These are phyloP conservation scores for Licmophora abbreviata DNA, from an alignment of 108 stramenopile genomes.

Conservation along the genomic window DNA sequence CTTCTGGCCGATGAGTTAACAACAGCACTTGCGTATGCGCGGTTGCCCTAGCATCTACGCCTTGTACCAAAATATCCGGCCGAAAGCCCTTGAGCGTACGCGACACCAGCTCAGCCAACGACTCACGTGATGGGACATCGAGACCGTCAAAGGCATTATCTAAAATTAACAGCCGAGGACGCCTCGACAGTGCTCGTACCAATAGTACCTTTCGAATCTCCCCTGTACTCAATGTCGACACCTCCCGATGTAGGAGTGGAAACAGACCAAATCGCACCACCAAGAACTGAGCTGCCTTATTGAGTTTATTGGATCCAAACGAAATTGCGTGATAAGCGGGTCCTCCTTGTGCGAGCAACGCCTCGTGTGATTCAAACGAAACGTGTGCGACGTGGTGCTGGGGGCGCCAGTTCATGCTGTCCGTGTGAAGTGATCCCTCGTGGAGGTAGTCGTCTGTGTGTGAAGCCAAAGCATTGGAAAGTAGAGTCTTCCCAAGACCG, in stretches of 20 bases:
- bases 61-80: slow-evolving; percentile 65
- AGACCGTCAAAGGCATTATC: slow-evolving; percentile 84
- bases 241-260: slow-evolving; percentile 43
- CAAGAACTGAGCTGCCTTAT: slow-evolving; percentile 61
- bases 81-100: slow-evolving; percentile 57
- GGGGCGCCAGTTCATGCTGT: slow-evolving; percentile 8
- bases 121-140: slow-evolving; percentile 44
- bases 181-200: slow-evolving; percentile 42
- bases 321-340: slow-evolving; percentile 46
- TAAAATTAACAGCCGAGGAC: slow-evolving; percentile 50
- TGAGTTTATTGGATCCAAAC: slow-evolving; percentile 29
- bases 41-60: slow-evolving; percentile 38
- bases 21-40: slow-evolving; percentile 56
- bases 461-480: slow-evolving; percentile 10
- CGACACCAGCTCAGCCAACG: slow-evolving; percentile 40
- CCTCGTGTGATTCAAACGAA: slow-evolving; percentile 66
- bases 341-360: slow-evolving; percentile 23
- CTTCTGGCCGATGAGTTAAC: slow-evolving; percentile 61
- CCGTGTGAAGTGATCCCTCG: background rate
- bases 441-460: slow-evolving; percentile 1
- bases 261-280: slow-evolving; percentile 62
- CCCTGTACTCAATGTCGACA: slow-evolving; percentile 58
- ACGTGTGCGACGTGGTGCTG: slow-evolving; percentile 17
- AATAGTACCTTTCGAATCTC: slow-evolving; percentile 75
- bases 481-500: slow-evolving; percentile 36